phyloP scores from a whole-genome alignment of 2,329 filamentous ascomycete species.

The Aspergillus arachidicola region DNA sequence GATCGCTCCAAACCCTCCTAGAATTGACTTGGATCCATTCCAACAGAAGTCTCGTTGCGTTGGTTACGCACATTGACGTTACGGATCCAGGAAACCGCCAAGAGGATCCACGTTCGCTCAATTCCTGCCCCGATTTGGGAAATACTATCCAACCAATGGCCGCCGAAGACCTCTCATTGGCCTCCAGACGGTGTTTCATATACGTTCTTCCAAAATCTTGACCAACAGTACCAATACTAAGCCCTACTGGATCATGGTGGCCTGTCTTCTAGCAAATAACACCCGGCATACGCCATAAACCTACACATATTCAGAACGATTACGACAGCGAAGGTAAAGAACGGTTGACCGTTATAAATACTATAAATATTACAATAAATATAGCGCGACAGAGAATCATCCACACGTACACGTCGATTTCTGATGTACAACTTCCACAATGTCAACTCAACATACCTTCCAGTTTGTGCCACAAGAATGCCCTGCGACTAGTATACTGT shows the following conservation, averaged over 20 bases:
- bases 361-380: background rate
- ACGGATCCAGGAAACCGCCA: background rate
- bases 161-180: background rate
- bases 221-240: too few relatives aligned
- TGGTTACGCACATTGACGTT: background rate
- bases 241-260: too few relatives aligned
- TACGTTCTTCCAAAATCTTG: too few relatives aligned
- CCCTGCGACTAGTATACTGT: background rate
- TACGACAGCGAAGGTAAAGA: too few relatives aligned
- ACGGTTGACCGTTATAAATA: background rate
- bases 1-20: background rate
- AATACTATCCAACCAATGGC: background rate
- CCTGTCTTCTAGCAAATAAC: background rate
- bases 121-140: background rate
- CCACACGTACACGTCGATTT: background rate
- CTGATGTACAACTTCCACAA: background rate
- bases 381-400: background rate
- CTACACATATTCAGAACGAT: background rate
- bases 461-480: background rate
- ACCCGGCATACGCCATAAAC: background rate
- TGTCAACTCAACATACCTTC: background rate
- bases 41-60: background rate
- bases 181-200: background rate
- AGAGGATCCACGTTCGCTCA: background rate
- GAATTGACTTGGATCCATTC: background rate